These are phyloP conservation scores for Myochromella boudieri DNA, from an alignment of 768 basidiomycete genomes.

Conservation along the genomic window DNA sequence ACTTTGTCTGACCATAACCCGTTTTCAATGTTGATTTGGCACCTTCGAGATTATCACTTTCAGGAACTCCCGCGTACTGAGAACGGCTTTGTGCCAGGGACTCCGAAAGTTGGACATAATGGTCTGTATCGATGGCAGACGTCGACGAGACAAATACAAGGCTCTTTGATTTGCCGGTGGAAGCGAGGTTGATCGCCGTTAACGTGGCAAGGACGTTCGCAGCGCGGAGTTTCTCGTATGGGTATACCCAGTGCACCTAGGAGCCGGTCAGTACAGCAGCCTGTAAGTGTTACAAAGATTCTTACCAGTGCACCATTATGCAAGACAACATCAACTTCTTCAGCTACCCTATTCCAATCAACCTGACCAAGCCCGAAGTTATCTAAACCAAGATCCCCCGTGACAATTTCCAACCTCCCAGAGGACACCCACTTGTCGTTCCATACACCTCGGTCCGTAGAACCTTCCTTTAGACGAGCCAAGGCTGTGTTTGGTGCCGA, in stretches of 20 bases:
- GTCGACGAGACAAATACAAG: conserved; percentile 95
- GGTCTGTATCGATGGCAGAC: conserved; percentile 88
- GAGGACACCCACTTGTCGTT: conserved; percentile 74
- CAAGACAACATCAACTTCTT: conserved; percentile 78
- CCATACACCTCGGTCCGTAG: conserved; percentile 85
- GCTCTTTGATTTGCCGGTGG: conserved; percentile 69
- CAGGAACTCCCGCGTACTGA: conserved; percentile 70
- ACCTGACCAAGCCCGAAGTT: conserved; percentile 68
- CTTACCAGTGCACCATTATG: conserved; percentile 97
- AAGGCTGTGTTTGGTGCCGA: conserved; percentile 60
- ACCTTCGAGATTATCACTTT: conserved; percentile 87
- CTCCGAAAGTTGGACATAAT: conserved; percentile 88
- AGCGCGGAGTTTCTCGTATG: conserved; percentile 88
- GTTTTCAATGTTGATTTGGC: conserved; percentile 74
- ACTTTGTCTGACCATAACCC: conserved; percentile 97
- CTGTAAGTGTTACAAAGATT: neutral
- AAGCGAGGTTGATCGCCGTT: conserved; percentile 78
- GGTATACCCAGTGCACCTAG: conserved; percentile 98
- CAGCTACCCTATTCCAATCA: conserved; percentile 65
- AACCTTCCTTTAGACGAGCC: conserved; percentile 66
- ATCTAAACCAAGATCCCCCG: conserved; percentile 79
- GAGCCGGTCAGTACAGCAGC: neutral
- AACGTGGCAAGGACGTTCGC: conserved; percentile 94
- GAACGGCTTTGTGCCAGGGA: conserved; percentile 42
- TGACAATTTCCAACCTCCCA: conserved; percentile 72